phyloP scores from a whole-genome alignment of 2,329 filamentous ascomycete species.

The Alternaria conjuncta region DNA sequence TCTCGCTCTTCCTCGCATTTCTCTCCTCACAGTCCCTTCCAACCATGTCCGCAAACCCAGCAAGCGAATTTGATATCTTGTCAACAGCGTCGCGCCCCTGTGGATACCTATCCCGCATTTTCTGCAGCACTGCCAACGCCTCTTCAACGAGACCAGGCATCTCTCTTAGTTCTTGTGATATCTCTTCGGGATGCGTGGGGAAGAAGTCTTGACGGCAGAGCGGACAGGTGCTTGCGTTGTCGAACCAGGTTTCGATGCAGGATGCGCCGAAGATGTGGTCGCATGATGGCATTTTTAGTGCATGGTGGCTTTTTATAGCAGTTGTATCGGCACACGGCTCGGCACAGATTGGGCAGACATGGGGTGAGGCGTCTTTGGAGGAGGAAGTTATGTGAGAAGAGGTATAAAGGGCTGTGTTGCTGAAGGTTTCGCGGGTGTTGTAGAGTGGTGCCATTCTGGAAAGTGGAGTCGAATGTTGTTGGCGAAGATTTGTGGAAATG shows the following conservation, averaged over 20 bases:
- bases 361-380: background rate
- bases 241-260: constrained; percentile 2
- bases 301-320: background rate
- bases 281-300: background rate
- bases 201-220: background rate
- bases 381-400: too few species aligned
- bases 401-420: background rate
- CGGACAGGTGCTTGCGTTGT: background rate
- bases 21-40: background rate
- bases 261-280: background rate
- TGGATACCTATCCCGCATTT: background rate
- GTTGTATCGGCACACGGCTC: background rate
- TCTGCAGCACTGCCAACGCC: background rate
- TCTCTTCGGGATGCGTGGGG: background rate
- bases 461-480: background rate
- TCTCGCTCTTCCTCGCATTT: background rate
- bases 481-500: background rate
- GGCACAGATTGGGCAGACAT: background rate
- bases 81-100: background rate
- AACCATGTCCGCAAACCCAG: background rate
- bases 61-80: background rate
- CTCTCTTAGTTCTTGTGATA: background rate
- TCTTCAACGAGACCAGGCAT: background rate
- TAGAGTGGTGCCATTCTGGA: background rate
- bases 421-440: background rate